Base-by-base conservation (phyloP, 179 eudicot genomes). In the Spergularia azorica region DNA sequence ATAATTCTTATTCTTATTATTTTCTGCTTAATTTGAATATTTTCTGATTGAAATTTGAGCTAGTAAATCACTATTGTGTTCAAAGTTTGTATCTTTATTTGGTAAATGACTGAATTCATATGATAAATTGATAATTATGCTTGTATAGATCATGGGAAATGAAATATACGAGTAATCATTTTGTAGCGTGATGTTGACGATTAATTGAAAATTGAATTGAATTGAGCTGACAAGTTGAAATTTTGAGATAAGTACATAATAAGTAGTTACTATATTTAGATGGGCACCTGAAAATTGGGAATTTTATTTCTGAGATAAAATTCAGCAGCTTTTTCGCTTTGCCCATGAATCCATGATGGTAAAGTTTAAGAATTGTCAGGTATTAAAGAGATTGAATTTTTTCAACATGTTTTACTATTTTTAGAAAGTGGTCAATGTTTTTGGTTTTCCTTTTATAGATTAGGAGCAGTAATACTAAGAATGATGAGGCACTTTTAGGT, bases 401-500 rank as follows among this genome's bases (percentile, higher is more conserved):
- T 56, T 54, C 63, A 46, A 73, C 56, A 67, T 16, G 43, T 43
- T 9, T 43, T 67, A 62, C 74, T 71, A 32, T 55, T 55, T 71
- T 21, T 14, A 55, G 74, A 20, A 69, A 20, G 17, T 32, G 38
- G 43, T 17, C 7, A 17, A 67, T 43, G 18, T 15, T 46, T 67
- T 21, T 48, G 26, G 51, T 15, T 17, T 65, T 12, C 12, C 9
- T 67, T 67, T 67, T 43, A 43, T 46, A 36, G 5, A 54, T 7
- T 16, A 1, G 15, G 16, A 51, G 57, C 58, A 13, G 73, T 72
- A 58, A 48, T 77, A 55, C 67, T 67, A 64, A 82, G 76, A 15
- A 79, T 74, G 79, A 82, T 78, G 56, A 55, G 65, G 48, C 16
- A 73, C 81, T 26, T 77, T 81, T 73, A 64, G 26, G 26, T 59